phyloP scores from a whole-genome alignment of 2,329 filamentous ascomycete species.

The Cytospora paraplurivora region DNA sequence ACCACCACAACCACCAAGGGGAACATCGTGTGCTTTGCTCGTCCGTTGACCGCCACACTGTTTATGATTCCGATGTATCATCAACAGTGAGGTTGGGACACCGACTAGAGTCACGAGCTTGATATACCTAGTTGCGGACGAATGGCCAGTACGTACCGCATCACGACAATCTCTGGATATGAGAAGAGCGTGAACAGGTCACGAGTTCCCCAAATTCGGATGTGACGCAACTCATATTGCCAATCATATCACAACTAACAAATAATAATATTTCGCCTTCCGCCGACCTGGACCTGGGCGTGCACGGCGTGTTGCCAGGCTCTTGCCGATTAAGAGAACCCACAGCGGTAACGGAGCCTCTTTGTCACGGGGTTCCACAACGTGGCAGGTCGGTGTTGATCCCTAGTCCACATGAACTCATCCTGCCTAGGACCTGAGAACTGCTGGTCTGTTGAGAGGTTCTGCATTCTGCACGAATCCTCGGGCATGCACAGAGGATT shows the following conservation, averaged over 20 bases:
- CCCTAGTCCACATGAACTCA: constrained; percentile 20
- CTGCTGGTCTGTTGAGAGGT: too few relatives aligned
- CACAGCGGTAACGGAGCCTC: constrained; percentile 27
- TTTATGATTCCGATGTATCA: background rate
- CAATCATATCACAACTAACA: constrained; percentile 6
- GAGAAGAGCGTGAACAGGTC: background rate
- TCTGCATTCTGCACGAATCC: constrained; percentile 21
- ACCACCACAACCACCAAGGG: constrained; percentile 14
- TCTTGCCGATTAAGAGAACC: background rate
- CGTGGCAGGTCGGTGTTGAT: constrained; percentile 17
- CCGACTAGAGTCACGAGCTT: background rate
- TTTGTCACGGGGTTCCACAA: constrained; percentile 23
- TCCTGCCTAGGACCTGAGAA: background rate
- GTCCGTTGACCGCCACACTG: constrained; percentile 15
- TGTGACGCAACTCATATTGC: background rate
- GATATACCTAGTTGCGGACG: too few relatives aligned
- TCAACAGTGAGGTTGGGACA: background rate
- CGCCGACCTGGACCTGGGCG: constrained; percentile 20
- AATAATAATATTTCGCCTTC: constrained; percentile 7
- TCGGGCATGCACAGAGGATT: constrained; percentile 10
- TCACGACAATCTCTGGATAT: background rate
- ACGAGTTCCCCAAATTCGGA: background rate
- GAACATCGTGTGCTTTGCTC: constrained; percentile 15
- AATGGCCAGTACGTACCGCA: background rate
- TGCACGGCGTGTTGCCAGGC: too few relatives aligned